Evolutionary conservation across 1,139 yeast species (phyloP), one percentile per base, ranked within the genome.

Genomic region (Debaryomycetaceae sp.): DNA sequence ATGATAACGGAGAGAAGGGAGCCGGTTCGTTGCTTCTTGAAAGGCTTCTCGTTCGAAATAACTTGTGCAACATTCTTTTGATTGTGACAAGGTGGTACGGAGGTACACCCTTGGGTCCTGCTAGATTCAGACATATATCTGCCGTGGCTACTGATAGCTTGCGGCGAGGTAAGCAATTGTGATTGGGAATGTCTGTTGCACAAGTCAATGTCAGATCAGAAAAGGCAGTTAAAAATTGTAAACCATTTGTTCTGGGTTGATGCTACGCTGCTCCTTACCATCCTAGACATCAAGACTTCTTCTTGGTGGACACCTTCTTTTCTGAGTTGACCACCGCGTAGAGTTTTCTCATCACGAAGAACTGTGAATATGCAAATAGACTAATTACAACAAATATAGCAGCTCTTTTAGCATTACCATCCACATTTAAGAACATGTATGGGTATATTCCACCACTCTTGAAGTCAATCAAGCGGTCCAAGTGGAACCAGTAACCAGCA

Each of bases 51-150:
- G 76, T 73, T 29, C 58, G 76, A 28, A 56, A 72, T 14, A 60
- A 73, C 31, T 41, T 78, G n/a, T 58, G 67, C 8, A 80, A 82
- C 51, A 71, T 79, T 1, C 50, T 83, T 15, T 73, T 83, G 0
- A 76, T 83, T 13, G 89, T 81, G 1, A 77, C 84, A 0, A 55
- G 92, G 43, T 83, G 91, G 91, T 82, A 81, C 53, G 87, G 87
- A 2, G 89, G 91, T 0, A 70, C 69, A 0, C 83, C 83, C 1
- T 50, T 83, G 33, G 91, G 92, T 0, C 68, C 84, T 5, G 70
- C 77, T 31, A 59, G 92, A 41, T 84, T 83, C 50, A 65, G 85
- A 42, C 81, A 79, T 50, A 83, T 84, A 5, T 71, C 77, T 26
- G 67, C 73, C 30, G 74, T 73, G 5, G 80, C 79, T 0, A 58